These are phyloP conservation scores for Silene vulgaris DNA, from an alignment of 179 eudicot genomes.

Conservation along the genomic window DNA sequence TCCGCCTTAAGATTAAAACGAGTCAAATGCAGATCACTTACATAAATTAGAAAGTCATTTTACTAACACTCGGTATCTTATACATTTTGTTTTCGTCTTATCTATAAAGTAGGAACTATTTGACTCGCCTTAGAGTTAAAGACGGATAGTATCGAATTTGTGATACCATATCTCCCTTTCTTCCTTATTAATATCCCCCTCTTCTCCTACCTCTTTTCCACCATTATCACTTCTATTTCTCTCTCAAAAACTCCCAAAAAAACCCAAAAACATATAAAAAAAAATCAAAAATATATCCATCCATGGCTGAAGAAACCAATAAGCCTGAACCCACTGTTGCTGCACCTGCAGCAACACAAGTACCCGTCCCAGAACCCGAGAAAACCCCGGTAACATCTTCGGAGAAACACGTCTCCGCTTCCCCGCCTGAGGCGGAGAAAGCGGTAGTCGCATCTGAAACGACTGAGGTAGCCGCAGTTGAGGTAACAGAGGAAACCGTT, in stretches of 20 bases:
- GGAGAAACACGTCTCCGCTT: constrained; percentile 23
- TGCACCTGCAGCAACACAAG: constrained; percentile 18
- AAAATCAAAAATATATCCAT: not conserved
- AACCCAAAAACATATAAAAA: not conserved
- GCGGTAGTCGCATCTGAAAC: not conserved
- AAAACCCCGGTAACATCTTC: too few species aligned
- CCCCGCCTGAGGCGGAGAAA: constrained; percentile 25
- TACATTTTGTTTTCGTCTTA: too few species aligned
- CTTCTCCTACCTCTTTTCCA: not conserved
- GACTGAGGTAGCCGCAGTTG: not conserved
- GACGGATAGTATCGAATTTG: too few species aligned
- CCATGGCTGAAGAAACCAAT: constrained; percentile 41
- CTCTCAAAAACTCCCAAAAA: not conserved
- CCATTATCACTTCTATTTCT: not conserved
- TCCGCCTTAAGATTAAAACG: not conserved
- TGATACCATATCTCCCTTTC: too few species aligned
- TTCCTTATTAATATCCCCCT: constrained; percentile 22
- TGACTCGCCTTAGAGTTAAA: too few species aligned
- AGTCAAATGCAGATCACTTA: too few species aligned
- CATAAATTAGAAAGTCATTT: too few species aligned
- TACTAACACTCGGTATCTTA: too few species aligned
- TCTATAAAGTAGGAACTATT: too few species aligned
- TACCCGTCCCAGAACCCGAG: constrained; percentile 24
- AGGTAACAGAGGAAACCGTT: not conserved
- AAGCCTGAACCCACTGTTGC: constrained; percentile 19